Evolutionary conservation across 805 yeast species (phyloP).

Genomic region (Tanozyma kutaoensis): DNA sequence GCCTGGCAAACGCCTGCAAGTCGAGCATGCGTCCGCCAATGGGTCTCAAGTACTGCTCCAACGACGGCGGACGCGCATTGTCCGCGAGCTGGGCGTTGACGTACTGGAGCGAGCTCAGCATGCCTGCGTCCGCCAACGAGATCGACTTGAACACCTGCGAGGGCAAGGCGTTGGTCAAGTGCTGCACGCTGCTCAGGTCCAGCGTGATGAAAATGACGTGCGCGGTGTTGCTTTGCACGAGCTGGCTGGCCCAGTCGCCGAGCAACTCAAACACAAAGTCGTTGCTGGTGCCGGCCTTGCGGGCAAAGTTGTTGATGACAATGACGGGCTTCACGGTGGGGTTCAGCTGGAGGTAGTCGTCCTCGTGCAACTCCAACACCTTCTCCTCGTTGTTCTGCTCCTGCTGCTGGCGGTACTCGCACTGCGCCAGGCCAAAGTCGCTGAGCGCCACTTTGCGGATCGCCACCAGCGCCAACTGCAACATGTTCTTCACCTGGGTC

Average conservation of each 20-base stretch:
- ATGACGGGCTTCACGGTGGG: slow-evolving; percentile 80
- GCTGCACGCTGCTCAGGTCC: slow-evolving; percentile 65
- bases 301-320: slow-evolving; percentile 62
- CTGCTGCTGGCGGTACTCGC: slow-evolving; percentile 8
- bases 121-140: slow-evolving; percentile 70
- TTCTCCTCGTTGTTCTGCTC: slow-evolving; percentile 7
- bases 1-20: slow-evolving; percentile 77
- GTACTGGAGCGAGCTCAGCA: slow-evolving; percentile 54
- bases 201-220: slow-evolving; percentile 84
- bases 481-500: slow-evolving; percentile 67
- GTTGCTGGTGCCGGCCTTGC: slow-evolving; percentile 34
- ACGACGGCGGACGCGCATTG: too few species aligned
- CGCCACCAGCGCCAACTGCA: slow-evolving; percentile 58
- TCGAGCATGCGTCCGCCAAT: slow-evolving; percentile 94
- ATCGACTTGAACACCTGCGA: slow-evolving; percentile 74
- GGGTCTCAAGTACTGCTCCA: slow-evolving; percentile 42
- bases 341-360: slow-evolving; percentile 70
- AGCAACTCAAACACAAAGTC: slow-evolving; percentile 58
- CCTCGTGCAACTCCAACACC: slow-evolving; percentile 43
- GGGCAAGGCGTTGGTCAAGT: slow-evolving; percentile 63
- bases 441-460: slow-evolving; percentile 45
- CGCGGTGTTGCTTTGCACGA: slow-evolving; percentile 68
- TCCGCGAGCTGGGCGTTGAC: slow-evolving; percentile 37
- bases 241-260: slow-evolving; percentile 80
- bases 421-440: slow-evolving; percentile 17